Percentiles rank a stretch among this genome's conserved stretches.
Conservation (phyloP, 2,329 filamentous ascomycete genomes). For the Escovopsis weberi region DNA sequence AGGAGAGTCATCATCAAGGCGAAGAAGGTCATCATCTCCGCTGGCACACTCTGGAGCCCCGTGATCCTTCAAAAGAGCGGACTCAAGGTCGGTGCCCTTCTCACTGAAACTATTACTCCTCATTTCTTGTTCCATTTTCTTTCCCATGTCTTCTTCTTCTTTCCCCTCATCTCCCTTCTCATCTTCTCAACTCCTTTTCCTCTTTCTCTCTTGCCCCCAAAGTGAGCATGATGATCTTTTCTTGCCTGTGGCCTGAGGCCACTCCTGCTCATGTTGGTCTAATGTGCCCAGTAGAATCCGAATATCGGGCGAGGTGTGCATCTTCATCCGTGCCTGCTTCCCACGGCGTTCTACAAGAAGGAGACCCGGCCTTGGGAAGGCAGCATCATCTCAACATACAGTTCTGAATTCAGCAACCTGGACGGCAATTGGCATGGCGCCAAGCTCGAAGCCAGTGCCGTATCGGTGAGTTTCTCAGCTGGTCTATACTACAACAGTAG, state of each 20-base stretch:
- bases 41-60: conserved; percentile 64
- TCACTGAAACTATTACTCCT: neutral
- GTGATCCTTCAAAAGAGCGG: conserved; percentile 65
- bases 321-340: conserved; percentile 56
- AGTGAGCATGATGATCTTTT: too few relatives aligned
- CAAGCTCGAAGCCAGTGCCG: conserved; percentile 64
- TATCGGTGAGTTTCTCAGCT: conserved; percentile 36
- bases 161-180: too few relatives aligned
- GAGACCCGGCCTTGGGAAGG: conserved; percentile 59
- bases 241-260: too few relatives aligned
- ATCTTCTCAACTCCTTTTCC: neutral
- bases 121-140: too few relatives aligned
- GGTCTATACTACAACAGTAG: neutral
- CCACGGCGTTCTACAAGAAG: conserved; percentile 51
- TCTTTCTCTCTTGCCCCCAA: neutral
- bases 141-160: too few relatives aligned
- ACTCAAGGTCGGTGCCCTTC: conserved; percentile 37
- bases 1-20: conserved; percentile 59
- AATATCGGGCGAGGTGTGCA: conserved; percentile 74
- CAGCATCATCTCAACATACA: conserved; percentile 64
- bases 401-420: conserved; percentile 64
- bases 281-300: conserved; percentile 40
- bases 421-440: conserved; percentile 68
- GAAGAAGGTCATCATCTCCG: conserved; percentile 66
- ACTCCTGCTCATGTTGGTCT: too few relatives aligned